These are phyloP conservation scores for Eimeria maxima DNA, from an alignment of 169 alveolate genomes.

Conservation along the genomic window DNA sequence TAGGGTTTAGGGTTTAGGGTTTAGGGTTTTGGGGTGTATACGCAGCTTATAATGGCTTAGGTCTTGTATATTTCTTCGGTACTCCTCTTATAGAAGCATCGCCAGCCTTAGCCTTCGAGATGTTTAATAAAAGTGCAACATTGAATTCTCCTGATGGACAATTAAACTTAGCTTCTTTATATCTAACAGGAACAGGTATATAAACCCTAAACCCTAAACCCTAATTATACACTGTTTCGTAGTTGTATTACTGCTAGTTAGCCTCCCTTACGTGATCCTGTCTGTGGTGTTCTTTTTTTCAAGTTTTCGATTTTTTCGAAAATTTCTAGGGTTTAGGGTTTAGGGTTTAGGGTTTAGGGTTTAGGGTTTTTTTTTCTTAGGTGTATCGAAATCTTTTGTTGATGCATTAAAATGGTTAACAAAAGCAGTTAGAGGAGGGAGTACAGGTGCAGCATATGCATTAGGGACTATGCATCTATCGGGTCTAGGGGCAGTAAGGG, in stretches of 20 bases:
- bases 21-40: not conserved
- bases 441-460: constrained; percentile 88
- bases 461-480: constrained; percentile 87
- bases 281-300: too few relatives aligned
- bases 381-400: not conserved
- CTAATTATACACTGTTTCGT: too few relatives aligned
- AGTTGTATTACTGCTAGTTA: too few relatives aligned
- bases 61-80: constrained; percentile 85
- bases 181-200: constrained; percentile 79
- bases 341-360: not conserved
- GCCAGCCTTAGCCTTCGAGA: constrained; percentile 82
- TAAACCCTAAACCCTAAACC: constrained; percentile 12
- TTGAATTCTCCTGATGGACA: constrained; percentile 83
- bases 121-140: constrained; percentile 84
- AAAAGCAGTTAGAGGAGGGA: constrained; percentile 86
- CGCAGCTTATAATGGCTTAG: constrained; percentile 85
- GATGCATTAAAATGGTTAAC: constrained; percentile 74
- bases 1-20: not conserved
- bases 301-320: too few relatives aligned
- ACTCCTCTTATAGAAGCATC: constrained; percentile 76
- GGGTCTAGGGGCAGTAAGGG: constrained; percentile 86
- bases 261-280: too few relatives aligned
- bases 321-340: not conserved
- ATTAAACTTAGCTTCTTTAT: constrained; percentile 86
- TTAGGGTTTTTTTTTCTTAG: not conserved